Percentiles rank a stretch among this genome's conserved stretches.
These are phyloP conservation scores for Phaeotremella fagi DNA, from an alignment of 768 basidiomycete genomes.

Conservation along the genomic window DNA sequence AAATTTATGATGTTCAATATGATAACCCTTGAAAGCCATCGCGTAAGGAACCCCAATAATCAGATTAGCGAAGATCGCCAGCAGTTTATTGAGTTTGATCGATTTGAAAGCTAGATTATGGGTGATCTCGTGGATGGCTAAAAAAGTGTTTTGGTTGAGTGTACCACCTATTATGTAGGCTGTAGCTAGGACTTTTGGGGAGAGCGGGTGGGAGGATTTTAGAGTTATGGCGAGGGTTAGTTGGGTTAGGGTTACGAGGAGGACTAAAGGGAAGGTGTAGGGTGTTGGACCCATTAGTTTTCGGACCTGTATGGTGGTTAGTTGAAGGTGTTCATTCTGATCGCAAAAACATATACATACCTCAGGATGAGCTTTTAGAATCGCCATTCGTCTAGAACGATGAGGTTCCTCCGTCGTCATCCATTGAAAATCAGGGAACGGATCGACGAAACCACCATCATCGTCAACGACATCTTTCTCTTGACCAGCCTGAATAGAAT, in stretches of 20 bases:
- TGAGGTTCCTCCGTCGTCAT: conserved; percentile 98
- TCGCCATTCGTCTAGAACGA: conserved; percentile 74
- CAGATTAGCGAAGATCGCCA: conserved; percentile 86
- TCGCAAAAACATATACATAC: conserved; percentile 49
- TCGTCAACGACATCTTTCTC: not conserved
- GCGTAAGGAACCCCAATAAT: conserved; percentile 94
- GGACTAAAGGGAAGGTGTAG: conserved; percentile 83
- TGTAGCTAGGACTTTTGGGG: conserved; percentile 64
- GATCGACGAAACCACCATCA: conserved; percentile 7
- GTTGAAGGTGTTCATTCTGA: not conserved
- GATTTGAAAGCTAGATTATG: conserved; percentile 91
- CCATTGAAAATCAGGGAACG: conserved; percentile 78
- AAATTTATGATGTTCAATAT: conserved; percentile 94
- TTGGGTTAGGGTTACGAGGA: conserved; percentile 74
- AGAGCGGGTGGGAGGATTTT: conserved; percentile 64
- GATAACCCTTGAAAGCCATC: conserved; percentile 94
- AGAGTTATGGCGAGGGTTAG: conserved; percentile 61
- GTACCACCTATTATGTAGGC: conserved; percentile 90
- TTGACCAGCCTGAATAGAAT: not conserved
- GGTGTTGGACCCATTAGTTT: conserved; percentile 96
- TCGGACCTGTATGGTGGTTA: conserved; percentile 59
- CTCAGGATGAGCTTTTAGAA: conserved; percentile 92
- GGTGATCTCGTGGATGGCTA: conserved; percentile 97
- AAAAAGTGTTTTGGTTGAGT: conserved; percentile 93
- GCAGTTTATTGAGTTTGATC: conserved; percentile 72